Evolutionary conservation across 305 asterid genomes (phyloP), one percentile per base, ranked within the genome.

Genomic region (Fraxinus velutina): DNA sequence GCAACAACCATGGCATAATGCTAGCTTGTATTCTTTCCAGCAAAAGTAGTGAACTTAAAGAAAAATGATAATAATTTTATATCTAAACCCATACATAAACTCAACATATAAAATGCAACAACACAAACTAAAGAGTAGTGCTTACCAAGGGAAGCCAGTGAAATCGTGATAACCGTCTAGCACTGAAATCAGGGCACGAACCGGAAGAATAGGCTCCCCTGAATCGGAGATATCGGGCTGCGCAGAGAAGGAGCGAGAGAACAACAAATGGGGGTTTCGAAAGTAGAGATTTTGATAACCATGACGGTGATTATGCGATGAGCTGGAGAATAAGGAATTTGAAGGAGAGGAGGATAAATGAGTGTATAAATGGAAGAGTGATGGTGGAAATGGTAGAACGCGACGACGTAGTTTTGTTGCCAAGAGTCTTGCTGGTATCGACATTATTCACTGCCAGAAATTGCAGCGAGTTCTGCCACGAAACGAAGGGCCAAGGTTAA

Each of bases 71-170:
- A 17, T 21, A 60, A 60, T 60, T 60, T 60, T 19, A 60, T 15
- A 21, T 24, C 24, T 21, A 21, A 21, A 60, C 30, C 66, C 22
- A 5, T 4, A 55, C 66, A 55, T 55, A 6, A 6, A 55, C 9
- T 57, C 36, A 73, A 37, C 32, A 2, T 42, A 42, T 44, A 44
- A 44, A 9, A 44, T 44, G 5, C 55, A 44, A 44, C 55, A 47
- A 33, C 9, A 37, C 29, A 37, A 19, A 47, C 17, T 37, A 13
- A 9, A 32, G 42, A 36, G 70, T 64, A 34, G 81, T 24, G 62
- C 84, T 79, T 82, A 90, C 93, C 92, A 88, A 22, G 90, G 92
- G 55, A 90, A 84, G 76, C 85, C 89, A 76, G 91, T 81, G 10
- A 74, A 77, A 62, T 85, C 87, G 83, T 90, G 93, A 82, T 86